Percentiles rank a stretch among this genome's conserved stretches.
Evolutionary conservation across 2,329 filamentous ascomycete genomes (phyloP).

Genomic region (Alternaria consortialis): DNA sequence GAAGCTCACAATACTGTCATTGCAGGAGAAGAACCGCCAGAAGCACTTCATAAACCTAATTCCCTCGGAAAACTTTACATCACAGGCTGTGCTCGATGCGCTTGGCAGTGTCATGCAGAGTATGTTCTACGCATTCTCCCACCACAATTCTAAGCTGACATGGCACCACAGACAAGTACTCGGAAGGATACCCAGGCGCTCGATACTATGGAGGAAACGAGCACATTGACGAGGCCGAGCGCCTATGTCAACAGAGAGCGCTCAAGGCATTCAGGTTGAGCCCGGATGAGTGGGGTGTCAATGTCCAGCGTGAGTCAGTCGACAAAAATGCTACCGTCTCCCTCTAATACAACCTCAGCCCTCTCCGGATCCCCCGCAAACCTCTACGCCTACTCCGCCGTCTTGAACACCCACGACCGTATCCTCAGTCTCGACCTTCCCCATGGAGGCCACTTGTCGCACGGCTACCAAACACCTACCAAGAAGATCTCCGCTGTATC

Average conservation of each 20-base stretch:
- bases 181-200: conserved; percentile 96
- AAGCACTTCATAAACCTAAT: conserved; percentile 99
- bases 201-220: conserved; percentile 99
- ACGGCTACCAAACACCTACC: conserved; percentile 95
- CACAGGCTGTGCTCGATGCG: conserved; percentile 96
- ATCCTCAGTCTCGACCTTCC: conserved; percentile 97
- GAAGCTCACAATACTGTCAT: conserved; percentile 27
- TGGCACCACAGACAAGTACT: conserved; percentile 83
- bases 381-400: conserved; percentile 86
- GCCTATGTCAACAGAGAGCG: conserved; percentile 92
- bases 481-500: conserved; percentile 90
- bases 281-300: conserved; percentile 93
- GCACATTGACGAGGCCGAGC: conserved; percentile 96
- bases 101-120: conserved; percentile 69
- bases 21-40: conserved; percentile 90
- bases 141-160: conserved; percentile 50
- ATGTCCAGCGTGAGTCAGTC: conserved; percentile 77
- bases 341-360: conserved; percentile 60
- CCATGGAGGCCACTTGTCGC: conserved; percentile 93
- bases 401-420: conserved; percentile 91
- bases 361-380: conserved; percentile 82
- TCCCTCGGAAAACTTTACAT: conserved; percentile 99
- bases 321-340: not conserved
- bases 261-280: conserved; percentile 90
- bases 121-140: conserved; percentile 66